These are phyloP conservation scores for Globisporangium cederbergense DNA, from an alignment of 352 stramenopile genomes.

Conservation along the genomic window DNA sequence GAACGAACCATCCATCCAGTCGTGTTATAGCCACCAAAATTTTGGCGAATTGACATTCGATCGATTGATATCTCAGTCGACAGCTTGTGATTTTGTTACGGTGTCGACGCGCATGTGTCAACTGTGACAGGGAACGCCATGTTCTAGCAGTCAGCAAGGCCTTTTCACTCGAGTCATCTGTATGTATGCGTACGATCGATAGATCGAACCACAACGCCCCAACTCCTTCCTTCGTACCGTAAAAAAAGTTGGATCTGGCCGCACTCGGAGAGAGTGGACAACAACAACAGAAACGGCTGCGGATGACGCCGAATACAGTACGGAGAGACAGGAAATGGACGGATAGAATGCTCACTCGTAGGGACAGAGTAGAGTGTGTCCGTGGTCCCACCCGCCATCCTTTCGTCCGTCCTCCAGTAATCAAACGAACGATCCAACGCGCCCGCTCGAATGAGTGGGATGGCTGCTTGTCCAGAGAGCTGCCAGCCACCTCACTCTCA, in stretches of 20 bases:
- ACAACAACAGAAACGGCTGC: neutral
- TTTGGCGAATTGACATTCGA: slow-evolving; percentile 7
- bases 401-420: neutral
- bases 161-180: neutral
- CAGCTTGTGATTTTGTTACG: neutral
- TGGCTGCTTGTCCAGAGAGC: neutral
- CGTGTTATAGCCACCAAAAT: neutral
- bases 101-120: neutral
- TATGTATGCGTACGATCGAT: neutral
- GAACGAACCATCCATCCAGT: neutral
- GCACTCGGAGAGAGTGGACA: slow-evolving; percentile 8
- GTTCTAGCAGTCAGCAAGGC: neutral
- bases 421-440: neutral
- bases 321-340: neutral
- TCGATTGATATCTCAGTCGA: neutral
- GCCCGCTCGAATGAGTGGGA: neutral
- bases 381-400: neutral
- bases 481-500: slow-evolving; percentile 16
- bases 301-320: neutral
- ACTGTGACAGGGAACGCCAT: neutral
- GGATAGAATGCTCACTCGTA: neutral
- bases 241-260: slow-evolving; percentile 9
- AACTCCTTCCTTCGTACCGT: neutral
- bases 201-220: neutral
- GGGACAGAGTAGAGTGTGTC: neutral